Evolutionary conservation across 1,284 basidiomycete species (phyloP), one percentile per base, ranked within the genome.

Genomic region (Tylopilus orsonianus): DNA sequence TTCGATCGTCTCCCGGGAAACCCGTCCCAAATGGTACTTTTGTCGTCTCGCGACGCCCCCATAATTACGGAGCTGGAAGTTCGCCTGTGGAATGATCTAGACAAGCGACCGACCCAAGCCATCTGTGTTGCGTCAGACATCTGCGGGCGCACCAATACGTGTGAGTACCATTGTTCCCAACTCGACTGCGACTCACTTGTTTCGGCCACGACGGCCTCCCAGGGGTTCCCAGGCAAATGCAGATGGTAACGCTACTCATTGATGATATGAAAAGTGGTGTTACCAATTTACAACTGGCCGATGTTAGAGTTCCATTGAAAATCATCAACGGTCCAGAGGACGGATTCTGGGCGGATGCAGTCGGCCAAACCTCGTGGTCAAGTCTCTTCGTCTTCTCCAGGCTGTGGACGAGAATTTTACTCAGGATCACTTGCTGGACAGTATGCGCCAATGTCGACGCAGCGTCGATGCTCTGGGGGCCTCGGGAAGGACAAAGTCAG

Each of bases 321-420:
- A 57, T 61, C 8, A 68, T 71, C 8, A 73, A 78, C 32, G 65
- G 74, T 41, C 64, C 69, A n/a, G 72, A 72, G 26, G 79, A 77
- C 52, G 80, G 80, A 4, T 85, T 75, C 57, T 88, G 85, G 84
- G 84, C 79, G 9, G 79, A 85, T 60, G 83, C 85, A 1, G 71
- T 75, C 52, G 79, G n/a, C n/a, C n/a, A n/a, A n/a, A n/a, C n/a
- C n/a, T 75, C n/a, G 69, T 73, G 44, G 75, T 75, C 54, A 71
- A 66, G 46, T 73, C 83, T 34, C 58, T 83, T 49, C 68, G 66
- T 44, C 56, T 79, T 30, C 63, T 87, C 52, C 68, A 71, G 44
- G 66, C 69, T 19, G 65, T 80, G 41, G 75, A 87, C 29, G 54
- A 56, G 3, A 46, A 32, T 22, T 73, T 53, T 39, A 49, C 43